Evolutionary conservation across 768 basidiomycete genomes (phyloP).

Genomic region (Podaxis rugospora): DNA sequence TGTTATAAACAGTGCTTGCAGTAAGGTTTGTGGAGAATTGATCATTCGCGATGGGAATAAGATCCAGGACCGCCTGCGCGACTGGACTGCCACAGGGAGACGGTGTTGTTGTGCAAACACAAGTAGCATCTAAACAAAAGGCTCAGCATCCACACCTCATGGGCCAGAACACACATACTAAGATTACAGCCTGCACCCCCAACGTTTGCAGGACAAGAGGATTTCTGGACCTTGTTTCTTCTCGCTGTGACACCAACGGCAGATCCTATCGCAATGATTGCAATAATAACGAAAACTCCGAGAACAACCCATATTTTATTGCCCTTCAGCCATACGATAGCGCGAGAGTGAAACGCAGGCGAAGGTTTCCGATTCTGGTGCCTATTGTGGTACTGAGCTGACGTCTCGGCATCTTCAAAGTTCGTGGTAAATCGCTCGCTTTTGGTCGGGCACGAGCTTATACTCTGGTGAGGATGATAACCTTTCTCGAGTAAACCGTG

Average conservation of each 20-base stretch:
- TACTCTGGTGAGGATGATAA: slow-evolving; percentile 45
- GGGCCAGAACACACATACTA: slow-evolving; percentile 32
- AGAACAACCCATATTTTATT: slow-evolving; percentile 15
- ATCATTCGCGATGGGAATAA: slow-evolving; percentile 46
- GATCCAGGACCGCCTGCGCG: slow-evolving; percentile 45
- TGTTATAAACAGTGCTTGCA: slow-evolving; percentile 34
- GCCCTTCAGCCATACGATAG: slow-evolving; percentile 10
- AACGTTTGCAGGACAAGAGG: slow-evolving; percentile 36
- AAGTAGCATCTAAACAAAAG: slow-evolving; percentile 49
- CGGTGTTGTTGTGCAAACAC: slow-evolving; percentile 45
- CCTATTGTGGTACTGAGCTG: background rate
- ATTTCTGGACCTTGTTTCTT: slow-evolving; percentile 19
- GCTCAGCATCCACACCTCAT: slow-evolving; percentile 4
- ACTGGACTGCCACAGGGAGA: slow-evolving; percentile 44
- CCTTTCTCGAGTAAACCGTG: slow-evolving; percentile 49
- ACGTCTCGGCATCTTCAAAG: slow-evolving; percentile 17
- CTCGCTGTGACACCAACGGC: slow-evolving; percentile 40
- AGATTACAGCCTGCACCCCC: slow-evolving; percentile 53
- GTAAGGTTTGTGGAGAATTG: slow-evolving; percentile 45
- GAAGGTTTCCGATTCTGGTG: background rate
- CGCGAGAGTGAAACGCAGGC: slow-evolving; percentile 1
- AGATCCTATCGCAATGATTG: slow-evolving; percentile 37
- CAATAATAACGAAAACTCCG: slow-evolving; percentile 28
- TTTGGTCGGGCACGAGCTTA: slow-evolving; percentile 23
- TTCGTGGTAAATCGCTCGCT: slow-evolving; percentile 16